Evolutionary conservation across 805 yeast species (phyloP), one percentile per base, ranked within the genome.

Genomic region (Zygoascus tannicola): DNA sequence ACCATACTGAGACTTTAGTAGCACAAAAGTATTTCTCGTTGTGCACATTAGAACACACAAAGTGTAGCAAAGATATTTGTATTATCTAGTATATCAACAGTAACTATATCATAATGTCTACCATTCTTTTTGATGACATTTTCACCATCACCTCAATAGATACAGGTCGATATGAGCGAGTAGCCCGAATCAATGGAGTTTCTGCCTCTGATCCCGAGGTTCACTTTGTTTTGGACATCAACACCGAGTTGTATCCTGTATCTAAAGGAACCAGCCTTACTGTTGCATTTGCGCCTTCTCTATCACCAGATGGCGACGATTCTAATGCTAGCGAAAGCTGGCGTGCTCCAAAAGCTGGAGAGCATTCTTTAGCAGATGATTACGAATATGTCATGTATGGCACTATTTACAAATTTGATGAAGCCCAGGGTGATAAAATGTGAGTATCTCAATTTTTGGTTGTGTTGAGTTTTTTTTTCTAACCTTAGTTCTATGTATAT

Each of bases 381-480:
- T 90, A 87, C 68, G 97, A 90, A 64, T 92, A 92, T 57, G 97
- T 92, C 52, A 90, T 92, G 97, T 80, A 88, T 62, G 98, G 98
- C 44, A 87, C 95, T 4, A 94, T 92, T 38, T 92, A 92, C 71
- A 88, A 90, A 64, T 92, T 92, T 60, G 96, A 90, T 63, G 98
- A 92, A 67, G 76, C 81, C 50, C 70, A 72, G 35, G 76, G 76
- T 51, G 76, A 73, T 50, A 67, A 69, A 53, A 68, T 70, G 58
- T 64, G 41, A 48, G 68, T 51, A 18, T 16, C 5, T 23, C 23
- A 18, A 15, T 15, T 22, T 7, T n/a, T 4, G 5, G 12, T 12
- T 21, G 21, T 19, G n/a, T 10, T 38, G 36, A 7, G 7, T 8
- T 7, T 15, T 28, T 19, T 8, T 14, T 7, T 19, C 36, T 35